Percentiles rank a stretch among this genome's conserved stretches.
Evolutionary conservation across 2,329 filamentous ascomycete genomes (phyloP).

Genomic region (Beauveria sp.): DNA sequence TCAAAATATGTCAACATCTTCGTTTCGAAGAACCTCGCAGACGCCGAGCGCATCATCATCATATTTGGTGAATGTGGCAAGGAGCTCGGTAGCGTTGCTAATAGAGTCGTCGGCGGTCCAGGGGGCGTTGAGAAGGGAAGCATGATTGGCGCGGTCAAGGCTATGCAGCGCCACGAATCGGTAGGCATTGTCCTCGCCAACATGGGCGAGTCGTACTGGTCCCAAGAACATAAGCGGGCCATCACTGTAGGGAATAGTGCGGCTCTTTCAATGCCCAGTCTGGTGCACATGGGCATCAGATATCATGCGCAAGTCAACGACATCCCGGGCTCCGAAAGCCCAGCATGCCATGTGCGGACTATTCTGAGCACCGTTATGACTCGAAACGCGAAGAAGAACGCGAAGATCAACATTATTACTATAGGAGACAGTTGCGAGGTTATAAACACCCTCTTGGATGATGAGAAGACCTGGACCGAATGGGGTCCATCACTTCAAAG

Average conservation of each 20-base stretch:
- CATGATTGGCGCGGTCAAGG: slow-evolving; percentile 53
- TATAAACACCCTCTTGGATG: slow-evolving; percentile 50
- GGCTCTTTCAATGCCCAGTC: slow-evolving; percentile 52
- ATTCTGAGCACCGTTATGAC: slow-evolving; percentile 59
- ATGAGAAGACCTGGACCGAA: slow-evolving; percentile 41
- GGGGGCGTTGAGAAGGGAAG: slow-evolving; percentile 67
- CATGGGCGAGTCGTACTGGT: slow-evolving; percentile 70
- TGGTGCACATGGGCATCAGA: slow-evolving; percentile 48
- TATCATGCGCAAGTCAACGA: slow-evolving; percentile 50
- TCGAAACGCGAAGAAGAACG: slow-evolving; percentile 36
- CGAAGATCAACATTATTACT: slow-evolving; percentile 62
- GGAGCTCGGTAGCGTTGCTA: slow-evolving; percentile 68
- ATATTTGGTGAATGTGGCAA: slow-evolving; percentile 66
- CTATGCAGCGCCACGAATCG: slow-evolving; percentile 30
- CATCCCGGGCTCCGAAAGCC: slow-evolving; percentile 51
- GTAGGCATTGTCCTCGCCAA: slow-evolving; percentile 68
- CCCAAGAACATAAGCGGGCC: slow-evolving; percentile 51
- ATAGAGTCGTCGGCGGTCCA: slow-evolving; percentile 54
- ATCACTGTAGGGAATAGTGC: slow-evolving; percentile 53
- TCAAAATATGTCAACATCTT: slow-evolving; percentile 61
- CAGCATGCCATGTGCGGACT: slow-evolving; percentile 55
- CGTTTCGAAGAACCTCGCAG: slow-evolving; percentile 40
- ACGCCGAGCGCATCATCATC: slow-evolving; percentile 58
- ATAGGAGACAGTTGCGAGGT: slow-evolving; percentile 59
- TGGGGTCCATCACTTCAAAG: slow-evolving; percentile 38